A percentile compares a stretch with the other conserved stretches of the same genome.
phyloP scores from a whole-genome alignment of 2,329 filamentous ascomycete species.

The Beauveria australis region DNA sequence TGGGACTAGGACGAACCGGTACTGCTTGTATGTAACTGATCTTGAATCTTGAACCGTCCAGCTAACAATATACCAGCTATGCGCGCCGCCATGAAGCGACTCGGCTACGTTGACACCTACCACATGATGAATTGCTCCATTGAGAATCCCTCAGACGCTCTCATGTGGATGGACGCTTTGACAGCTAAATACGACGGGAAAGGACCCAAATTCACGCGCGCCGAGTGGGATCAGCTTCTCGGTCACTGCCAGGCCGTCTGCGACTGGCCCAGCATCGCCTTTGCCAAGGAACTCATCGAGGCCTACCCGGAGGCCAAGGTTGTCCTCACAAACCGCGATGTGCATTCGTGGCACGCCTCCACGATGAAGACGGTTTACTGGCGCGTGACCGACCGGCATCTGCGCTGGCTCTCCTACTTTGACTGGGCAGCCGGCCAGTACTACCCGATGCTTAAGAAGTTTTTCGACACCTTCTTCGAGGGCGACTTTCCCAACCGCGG shows the following conservation, averaged over 20 bases:
- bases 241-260: slow-evolving; percentile 60
- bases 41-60: background rate
- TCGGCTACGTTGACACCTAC: slow-evolving; percentile 62
- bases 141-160: slow-evolving; percentile 49
- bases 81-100: slow-evolving; percentile 54
- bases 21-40: slow-evolving; percentile 51
- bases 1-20: slow-evolving; percentile 62
- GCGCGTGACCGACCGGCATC: slow-evolving; percentile 56
- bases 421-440: slow-evolving; percentile 61
- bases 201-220: slow-evolving; percentile 45
- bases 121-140: slow-evolving; percentile 66
- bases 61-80: slow-evolving; percentile 37
- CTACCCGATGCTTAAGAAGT: slow-evolving; percentile 61
- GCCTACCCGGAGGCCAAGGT: slow-evolving; percentile 67
- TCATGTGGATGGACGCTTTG: slow-evolving; percentile 65
- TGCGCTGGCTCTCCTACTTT: slow-evolving; percentile 25
- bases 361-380: slow-evolving; percentile 62
- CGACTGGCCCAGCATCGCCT: slow-evolving; percentile 61
- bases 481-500: slow-evolving; percentile 58
- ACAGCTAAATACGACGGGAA: slow-evolving; percentile 37
- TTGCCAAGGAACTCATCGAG: slow-evolving; percentile 61
- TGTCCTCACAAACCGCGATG: slow-evolving; percentile 57
- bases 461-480: slow-evolving; percentile 61
- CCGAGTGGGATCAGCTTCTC: slow-evolving; percentile 62
- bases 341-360: slow-evolving; percentile 54